Evolutionary conservation across 768 basidiomycete genomes (phyloP).

Genomic region (Pleurotus eryngii): DNA sequence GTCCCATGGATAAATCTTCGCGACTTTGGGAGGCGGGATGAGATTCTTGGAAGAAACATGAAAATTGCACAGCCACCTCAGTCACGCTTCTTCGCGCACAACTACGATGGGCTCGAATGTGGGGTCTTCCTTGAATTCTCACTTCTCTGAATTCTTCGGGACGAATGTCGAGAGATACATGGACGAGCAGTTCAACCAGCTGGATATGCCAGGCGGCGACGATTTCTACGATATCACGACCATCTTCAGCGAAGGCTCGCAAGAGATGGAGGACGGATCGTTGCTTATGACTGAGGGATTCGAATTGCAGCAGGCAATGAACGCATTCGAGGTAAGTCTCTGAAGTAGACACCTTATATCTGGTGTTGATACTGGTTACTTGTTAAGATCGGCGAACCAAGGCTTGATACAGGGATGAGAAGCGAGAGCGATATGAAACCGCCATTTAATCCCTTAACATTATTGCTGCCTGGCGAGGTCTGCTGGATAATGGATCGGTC

Average conservation of each 20-base stretch:
- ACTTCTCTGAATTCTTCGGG: constrained; percentile 4
- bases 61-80: constrained; percentile 28
- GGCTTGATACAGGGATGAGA: constrained; percentile 80
- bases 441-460: constrained; percentile 60
- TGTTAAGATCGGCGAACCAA: constrained; percentile 80
- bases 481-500: constrained; percentile 86
- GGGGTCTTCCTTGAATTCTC: neutral
- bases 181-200: constrained; percentile 14
- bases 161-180: constrained; percentile 8
- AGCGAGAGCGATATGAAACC: constrained; percentile 37
- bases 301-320: constrained; percentile 88
- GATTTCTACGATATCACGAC: constrained; percentile 62
- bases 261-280: constrained; percentile 61
- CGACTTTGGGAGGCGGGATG: constrained; percentile 11
- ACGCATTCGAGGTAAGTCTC: constrained; percentile 73
- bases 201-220: constrained; percentile 51
- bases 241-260: constrained; percentile 54
- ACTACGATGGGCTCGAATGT: neutral
- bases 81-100: neutral
- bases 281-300: constrained; percentile 69
- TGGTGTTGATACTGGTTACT: neutral
- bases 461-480: constrained; percentile 72
- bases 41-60: constrained; percentile 15
- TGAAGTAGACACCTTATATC: too few species aligned
- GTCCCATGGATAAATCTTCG: neutral